Base-by-base conservation (phyloP, 2,329 filamentous ascomycete genomes). In the Cryoendolithus antarcticus region DNA sequence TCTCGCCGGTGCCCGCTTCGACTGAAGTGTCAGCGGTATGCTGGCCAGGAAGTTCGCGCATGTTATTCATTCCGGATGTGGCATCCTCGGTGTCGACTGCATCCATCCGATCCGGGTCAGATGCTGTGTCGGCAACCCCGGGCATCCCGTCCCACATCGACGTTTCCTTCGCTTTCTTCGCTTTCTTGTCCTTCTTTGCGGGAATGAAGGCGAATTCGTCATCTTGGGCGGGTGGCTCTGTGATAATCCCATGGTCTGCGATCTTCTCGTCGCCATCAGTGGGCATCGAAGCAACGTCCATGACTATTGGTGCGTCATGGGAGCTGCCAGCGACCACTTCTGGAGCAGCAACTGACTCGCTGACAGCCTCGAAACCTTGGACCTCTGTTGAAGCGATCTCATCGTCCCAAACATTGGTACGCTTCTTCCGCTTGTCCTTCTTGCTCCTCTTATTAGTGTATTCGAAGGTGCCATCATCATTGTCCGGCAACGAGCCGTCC, bases 101-200 rank as follows among this genome's bases (percentile, higher is more conserved):
- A 6, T 21, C 19, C 19, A 21, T 21, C 3, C 19, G 19, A 21
- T 21, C 19, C 6, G 19, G 19, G 6, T 21, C 19, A 21, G 19
- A 6, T 6, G 19, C 19, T 6, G 19, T 21, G 19, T 21, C 19
- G 6, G 6, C 19, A 6, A 21, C 19, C 6, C 19, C 19, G 3
- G 19, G 19, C 19, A 21, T 4, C 19, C 6, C 19, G 3, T 3
- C 19, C 19, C 3, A 6, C 19, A 21, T 21, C 3, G 19, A 21
- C 19, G 19, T 21, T 6, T 21, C 6, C 19, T 4, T 4, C 6
- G 3, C 24, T 13, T 40, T 43, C 42, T 48, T 53, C 2, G 51
- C 54, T 43, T 66, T 66, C 51, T 65, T 64, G 27, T 59, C 56
- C 42, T 52, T 52, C 45, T 61, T 60, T 21, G 41, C 38, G 2